Evolutionary conservation across 2,329 filamentous ascomycete genomes (phyloP).

Genomic region (Colletotrichum sp.): DNA sequence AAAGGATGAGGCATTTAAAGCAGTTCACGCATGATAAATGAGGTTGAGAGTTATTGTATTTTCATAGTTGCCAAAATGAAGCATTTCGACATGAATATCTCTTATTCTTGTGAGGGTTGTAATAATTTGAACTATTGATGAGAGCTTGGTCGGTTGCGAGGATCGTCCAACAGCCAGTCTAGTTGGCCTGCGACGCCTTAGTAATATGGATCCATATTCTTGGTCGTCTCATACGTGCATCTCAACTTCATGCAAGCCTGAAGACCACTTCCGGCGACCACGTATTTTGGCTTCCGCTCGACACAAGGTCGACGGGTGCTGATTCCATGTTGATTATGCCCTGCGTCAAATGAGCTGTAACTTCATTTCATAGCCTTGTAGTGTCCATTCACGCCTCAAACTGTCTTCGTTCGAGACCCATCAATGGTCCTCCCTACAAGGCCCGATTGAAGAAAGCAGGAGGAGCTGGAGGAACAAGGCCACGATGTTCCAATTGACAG

Average conservation of each 20-base stretch:
- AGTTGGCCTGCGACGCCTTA: background rate
- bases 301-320: too few relatives aligned
- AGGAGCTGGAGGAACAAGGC: background rate
- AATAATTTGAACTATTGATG: background rate
- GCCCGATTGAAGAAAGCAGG: background rate
- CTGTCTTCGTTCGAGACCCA: background rate
- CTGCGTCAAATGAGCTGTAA: background rate
- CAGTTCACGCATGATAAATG: background rate
- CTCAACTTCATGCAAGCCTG: background rate
- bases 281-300: background rate
- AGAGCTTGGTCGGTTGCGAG: background rate
- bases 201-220: background rate
- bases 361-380: background rate
- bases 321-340: background rate
- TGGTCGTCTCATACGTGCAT: background rate
- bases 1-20: background rate
- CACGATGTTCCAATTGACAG: slow-evolving; percentile 38
- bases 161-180: background rate
- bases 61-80: background rate
- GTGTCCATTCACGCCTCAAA: background rate
- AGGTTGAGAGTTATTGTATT: background rate
- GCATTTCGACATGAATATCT: background rate
- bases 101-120: too few relatives aligned
- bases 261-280: background rate
- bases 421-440: background rate